Evolutionary conservation across 306 rosid species (phyloP), one percentile per base, ranked within the genome.

Genomic region (Castanospermum australe): DNA sequence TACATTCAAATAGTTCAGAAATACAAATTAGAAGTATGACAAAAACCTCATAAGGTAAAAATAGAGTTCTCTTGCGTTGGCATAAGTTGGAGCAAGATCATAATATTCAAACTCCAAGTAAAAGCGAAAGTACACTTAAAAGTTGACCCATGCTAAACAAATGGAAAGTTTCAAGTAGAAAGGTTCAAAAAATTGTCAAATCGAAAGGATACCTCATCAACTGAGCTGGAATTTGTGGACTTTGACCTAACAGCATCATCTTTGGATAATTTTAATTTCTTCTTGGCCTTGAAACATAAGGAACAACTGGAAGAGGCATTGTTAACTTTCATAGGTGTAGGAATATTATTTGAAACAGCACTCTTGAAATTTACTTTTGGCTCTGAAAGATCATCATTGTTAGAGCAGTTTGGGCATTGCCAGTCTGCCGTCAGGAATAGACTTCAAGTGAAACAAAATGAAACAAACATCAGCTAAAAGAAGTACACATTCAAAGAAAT

Each of bases 351-450:
- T 13, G 35, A 4, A 18, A 3, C 2, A 2, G n/a, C 0, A 20
- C 33, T 47, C 13, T 17, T 42, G 11, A 11, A 6, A 38, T 22
- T 52, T 20, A 5, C 5, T 36, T 6, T 4, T 48, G 51, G 35
- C 36, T 38, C 33, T 24, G 39, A 8, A 15, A 21, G 39, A 56
- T 77, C 38, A 15, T 24, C 56, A 1, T 48, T 39, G 9, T 39
- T 13, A 15, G 42, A 6, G 54, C 81, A 65, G 33, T 65, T 77
- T 1, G 6, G 67, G 52, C 81, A 52, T 68, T 20, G 22, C 81
- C 67, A 65, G 8, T 36, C 63, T 10, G n/a, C 52, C 73, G 0
- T 38, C 42, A 32, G 60, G 59, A 6, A 30, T 3, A 18, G 50
- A 20, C 75, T 67, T 38, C 67, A 51, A 52, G 14, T 22, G n/a